A percentile compares a stretch with the other conserved stretches of the same genome.
phyloP scores from a whole-genome alignment of 2,329 filamentous ascomycete genomes.

The Trichoderma oligosporum region DNA sequence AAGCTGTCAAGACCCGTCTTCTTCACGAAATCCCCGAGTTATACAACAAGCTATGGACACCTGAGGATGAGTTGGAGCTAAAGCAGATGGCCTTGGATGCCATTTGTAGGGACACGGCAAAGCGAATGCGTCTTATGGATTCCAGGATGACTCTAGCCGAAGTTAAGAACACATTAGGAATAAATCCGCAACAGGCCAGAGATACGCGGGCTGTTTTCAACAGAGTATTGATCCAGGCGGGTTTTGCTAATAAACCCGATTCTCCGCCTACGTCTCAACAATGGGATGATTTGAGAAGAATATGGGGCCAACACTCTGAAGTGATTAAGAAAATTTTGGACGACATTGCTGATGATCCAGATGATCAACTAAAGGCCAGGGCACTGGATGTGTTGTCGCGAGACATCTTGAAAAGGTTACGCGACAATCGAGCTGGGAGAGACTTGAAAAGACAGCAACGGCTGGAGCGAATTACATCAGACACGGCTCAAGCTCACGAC shows the following conservation, averaged over 20 bases:
- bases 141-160: slow-evolving; percentile 68
- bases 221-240: slow-evolving; percentile 58
- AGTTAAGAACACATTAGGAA: slow-evolving; percentile 59
- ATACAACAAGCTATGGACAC: slow-evolving; percentile 55
- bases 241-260: slow-evolving; percentile 70
- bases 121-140: slow-evolving; percentile 65
- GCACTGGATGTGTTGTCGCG: slow-evolving; percentile 68
- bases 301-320: slow-evolving; percentile 60
- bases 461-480: not conserved
- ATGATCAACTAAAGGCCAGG: slow-evolving; percentile 53
- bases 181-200: slow-evolving; percentile 48
- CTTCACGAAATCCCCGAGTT: slow-evolving; percentile 63
- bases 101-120: slow-evolving; percentile 77
- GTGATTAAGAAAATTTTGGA: slow-evolving; percentile 54
- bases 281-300: slow-evolving; percentile 66
- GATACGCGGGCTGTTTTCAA: slow-evolving; percentile 64
- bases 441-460: slow-evolving; percentile 34
- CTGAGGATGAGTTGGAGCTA: slow-evolving; percentile 55
- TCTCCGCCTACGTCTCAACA: slow-evolving; percentile 65
- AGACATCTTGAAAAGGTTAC: slow-evolving; percentile 73
- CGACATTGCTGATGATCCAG: slow-evolving; percentile 47
- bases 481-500: not conserved
- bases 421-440: slow-evolving; percentile 61
- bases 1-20: slow-evolving; percentile 63
- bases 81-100: slow-evolving; percentile 71